Base-by-base conservation (phyloP, 768 basidiomycete genomes). In the Paxillus involutus region DNA sequence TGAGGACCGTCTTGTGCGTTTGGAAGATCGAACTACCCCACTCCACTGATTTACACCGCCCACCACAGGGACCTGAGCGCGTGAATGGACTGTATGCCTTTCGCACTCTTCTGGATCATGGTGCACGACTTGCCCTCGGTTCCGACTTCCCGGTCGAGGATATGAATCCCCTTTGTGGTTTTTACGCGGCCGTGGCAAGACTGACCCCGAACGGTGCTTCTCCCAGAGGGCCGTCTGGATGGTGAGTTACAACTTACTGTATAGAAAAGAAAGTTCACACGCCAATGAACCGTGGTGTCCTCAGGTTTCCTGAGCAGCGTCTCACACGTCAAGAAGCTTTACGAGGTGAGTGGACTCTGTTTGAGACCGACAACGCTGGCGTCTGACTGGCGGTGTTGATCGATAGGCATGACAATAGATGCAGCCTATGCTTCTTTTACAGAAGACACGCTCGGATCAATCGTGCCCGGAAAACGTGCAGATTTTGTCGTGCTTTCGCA, bases 111-210 rank as follows among this genome's bases (percentile, higher is more conserved):
- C 64, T 88, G 33, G 78, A 86, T 61, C 79, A 77, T 52, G 84
- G 84, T 45, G 83, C 84, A 51, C 73, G 81, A 52, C 84, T 94
- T 51, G 83, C 89, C 3, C 71, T 96, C 21, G 94, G 95, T 13
- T 91, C 91, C 4, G 94, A 96, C 71, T 91, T 89, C 58, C 94
- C 94, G 1, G 91, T 98, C 32, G 95, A 95, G 63, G 78, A 80
- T 36, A 78, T 93, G 70, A 91, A 94, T 64, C 94, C 94, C 12
- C 76, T 97, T 37, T 74, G 81, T 51, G 86, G 88, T 3, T 94
- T 96, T 68, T 91, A 91, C 66, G 91, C 94, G n/a, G 92, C 93
- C 1, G 78, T 94, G 24, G 85, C 91, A 3, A 80, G 94, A 36
- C 71, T 90, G 44, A 83, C 85, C 26, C 75, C 80, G 7, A 75